phyloP scores from a whole-genome alignment of 1,284 basidiomycete genomes.

The Macrocystidia cucumis region DNA sequence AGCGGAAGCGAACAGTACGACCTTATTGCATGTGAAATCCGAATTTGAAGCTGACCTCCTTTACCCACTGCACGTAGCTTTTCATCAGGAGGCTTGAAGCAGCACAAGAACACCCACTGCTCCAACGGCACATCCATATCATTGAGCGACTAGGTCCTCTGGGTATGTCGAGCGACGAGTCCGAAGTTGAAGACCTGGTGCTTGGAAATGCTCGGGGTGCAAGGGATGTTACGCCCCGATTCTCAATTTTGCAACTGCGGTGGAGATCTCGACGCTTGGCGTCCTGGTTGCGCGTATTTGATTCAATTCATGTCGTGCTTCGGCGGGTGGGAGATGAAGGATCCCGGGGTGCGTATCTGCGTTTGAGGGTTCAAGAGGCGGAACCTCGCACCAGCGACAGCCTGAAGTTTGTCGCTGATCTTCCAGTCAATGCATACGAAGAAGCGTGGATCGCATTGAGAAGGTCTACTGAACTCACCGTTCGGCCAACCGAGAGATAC shows the following conservation, averaged over 20 bases:
- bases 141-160: slow-evolving; percentile 3
- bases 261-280: slow-evolving; percentile 6
- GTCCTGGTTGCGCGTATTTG: slow-evolving; percentile 7
- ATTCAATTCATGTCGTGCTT: slow-evolving; percentile 3
- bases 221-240: not conserved
- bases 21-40: not conserved
- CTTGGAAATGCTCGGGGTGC: not conserved
- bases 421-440: slow-evolving; percentile 1
- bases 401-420: not conserved
- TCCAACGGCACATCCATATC: slow-evolving; percentile 3
- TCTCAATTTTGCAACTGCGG: slow-evolving; percentile 1
- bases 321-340: not conserved
- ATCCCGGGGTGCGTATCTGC: not conserved
- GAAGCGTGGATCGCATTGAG: not conserved
- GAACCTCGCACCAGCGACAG: slow-evolving; percentile 1
- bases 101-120: slow-evolving; percentile 1
- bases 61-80: too few relatives aligned
- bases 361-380: slow-evolving; percentile 6
- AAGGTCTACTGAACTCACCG: not conserved
- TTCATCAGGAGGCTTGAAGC: slow-evolving; percentile 5
- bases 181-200: slow-evolving; percentile 1
- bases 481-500: not conserved
- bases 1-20: slow-evolving; percentile 4
- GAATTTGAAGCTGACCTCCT: not conserved
- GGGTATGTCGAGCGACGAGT: slow-evolving; percentile 9